Base-by-base conservation (phyloP, 306 rosid species). In the Cucumis hystrix region DNA sequence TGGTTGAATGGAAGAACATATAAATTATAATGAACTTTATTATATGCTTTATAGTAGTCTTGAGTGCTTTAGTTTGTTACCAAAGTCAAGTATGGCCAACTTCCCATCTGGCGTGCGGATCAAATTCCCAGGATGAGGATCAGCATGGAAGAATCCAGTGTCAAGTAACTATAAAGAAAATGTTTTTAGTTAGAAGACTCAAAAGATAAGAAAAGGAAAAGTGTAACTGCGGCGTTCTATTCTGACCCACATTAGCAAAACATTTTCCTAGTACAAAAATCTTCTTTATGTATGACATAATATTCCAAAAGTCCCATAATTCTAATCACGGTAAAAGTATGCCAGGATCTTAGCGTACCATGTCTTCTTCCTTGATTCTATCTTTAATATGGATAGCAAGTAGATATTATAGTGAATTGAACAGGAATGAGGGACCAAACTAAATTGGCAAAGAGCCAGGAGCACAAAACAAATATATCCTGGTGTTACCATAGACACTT, bases 91-190 rank as follows among this genome's bases (percentile, higher is more conserved):
- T 77, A 95, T 90, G 63, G 96, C 95, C 45, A 95, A 97, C 84
- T 92, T 95, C 83, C 98, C 98, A 74, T 90, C 98, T 45, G 96
- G 98, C 85, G 98, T 95, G 75, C 98, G 98, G 81, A 95, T 95
- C 89, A 95, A 69, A 88, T 95, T 95, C 79, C 98, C 98, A 5
- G 98, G 98, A 88, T 95, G 98, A 60, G 98, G 98, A 80, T 95
- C 98, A 70, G 98, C 98, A 82, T 95, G 98, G 82, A 95, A 95
- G 78, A 95, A 84, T 20, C 98, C 98, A 76, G 98, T 92, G 84
- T 95, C 98, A 79, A 95, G 98, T 80, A 94, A 82, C 98, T 94
- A 89, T 21, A 73, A 73, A 70, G 49, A 17, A 73, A 80, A 83
- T 74, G 76, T 62, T 68, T 83, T n/a, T 79, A 77, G 64, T 86